Conservation (phyloP, 345 rosid species). For the Salix viminalis region DNA sequence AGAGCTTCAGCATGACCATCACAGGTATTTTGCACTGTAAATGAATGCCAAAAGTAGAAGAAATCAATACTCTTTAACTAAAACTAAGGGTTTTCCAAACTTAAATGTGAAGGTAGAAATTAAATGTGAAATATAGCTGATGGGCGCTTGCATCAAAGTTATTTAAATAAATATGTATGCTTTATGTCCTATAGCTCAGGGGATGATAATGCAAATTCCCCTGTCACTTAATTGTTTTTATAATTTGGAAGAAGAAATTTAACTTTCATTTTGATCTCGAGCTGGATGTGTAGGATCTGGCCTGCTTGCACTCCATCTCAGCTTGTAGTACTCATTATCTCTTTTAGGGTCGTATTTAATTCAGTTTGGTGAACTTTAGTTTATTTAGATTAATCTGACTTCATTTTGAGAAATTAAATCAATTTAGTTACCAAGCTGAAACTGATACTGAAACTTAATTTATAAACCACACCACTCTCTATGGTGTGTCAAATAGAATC, state of each 20-base stretch:
- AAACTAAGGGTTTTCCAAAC: not conserved
- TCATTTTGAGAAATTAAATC: not conserved
- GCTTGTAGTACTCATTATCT: not conserved
- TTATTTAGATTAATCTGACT: not conserved
- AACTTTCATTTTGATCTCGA: not conserved
- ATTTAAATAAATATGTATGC: not conserved
- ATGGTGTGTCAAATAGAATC: not conserved
- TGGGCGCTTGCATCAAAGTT: not conserved
- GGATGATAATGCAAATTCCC: not conserved
- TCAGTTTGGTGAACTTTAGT: not conserved
- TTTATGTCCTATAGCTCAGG: not conserved
- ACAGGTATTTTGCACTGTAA: slow-evolving; percentile 48
- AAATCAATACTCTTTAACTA: not conserved
- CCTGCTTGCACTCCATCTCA: not conserved
- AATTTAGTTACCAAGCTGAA: not conserved
- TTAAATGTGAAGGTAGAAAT: not conserved
- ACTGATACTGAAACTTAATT: not conserved
- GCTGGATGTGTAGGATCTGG: not conserved
- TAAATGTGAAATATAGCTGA: not conserved
- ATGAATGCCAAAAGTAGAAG: not conserved
- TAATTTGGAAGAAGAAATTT: not conserved
- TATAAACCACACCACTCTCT: not conserved
- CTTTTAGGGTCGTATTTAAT: not conserved
- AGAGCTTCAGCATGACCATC: slow-evolving; percentile 74
- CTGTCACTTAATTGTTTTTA: not conserved